Evolutionary conservation across 768 basidiomycete species (phyloP), one percentile per base, ranked within the genome.

Genomic region (Pulveroboletus sp.): DNA sequence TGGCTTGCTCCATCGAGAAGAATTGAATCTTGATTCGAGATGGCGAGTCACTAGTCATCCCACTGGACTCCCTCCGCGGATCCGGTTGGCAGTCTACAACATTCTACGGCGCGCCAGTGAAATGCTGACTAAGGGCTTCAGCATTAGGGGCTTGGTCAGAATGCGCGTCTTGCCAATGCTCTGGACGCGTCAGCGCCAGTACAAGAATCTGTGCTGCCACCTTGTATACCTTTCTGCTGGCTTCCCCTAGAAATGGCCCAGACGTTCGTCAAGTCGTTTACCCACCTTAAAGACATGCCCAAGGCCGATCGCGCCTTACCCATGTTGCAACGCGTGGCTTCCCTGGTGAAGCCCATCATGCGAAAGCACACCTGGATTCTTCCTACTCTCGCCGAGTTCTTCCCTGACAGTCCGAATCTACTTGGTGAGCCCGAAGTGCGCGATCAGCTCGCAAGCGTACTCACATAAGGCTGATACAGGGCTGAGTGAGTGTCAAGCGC

Each of bases 321-420:
- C 14, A 72, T 88, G 63, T 75, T 93, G 31, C 78, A 86, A 57
- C 76, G 77, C 53, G 75, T 89, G 26, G 84, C 86, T 1, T 83
- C 84, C 2, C 75, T 90, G 42, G 91, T 95, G 43, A 94, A 93
- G 66, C 94, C 94, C 7, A 92, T 97, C 56, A 96, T 96, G 93
- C 75, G 83, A 49, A 89, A 85, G 56, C 85, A 85, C 57, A 70
- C 70, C 5, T 97, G 93, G 93, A 74, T 77, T 23, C 73, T 92
- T 23, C 86, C 88, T 23, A 75, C 81, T 1, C 79, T 91, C n/a
- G 72, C 82, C n/a, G 89, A 95, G 67, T 93, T 94, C 75, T 91
- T 88, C 58, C 92, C 92, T 5, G 79, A 82, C 10, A 79, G 79
- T 44, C 77, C 82, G 0, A 81, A 75, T 62, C 71, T 95, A 17